Base-by-base conservation (phyloP, 164 flowering plant species). In the Piper longum region DNA sequence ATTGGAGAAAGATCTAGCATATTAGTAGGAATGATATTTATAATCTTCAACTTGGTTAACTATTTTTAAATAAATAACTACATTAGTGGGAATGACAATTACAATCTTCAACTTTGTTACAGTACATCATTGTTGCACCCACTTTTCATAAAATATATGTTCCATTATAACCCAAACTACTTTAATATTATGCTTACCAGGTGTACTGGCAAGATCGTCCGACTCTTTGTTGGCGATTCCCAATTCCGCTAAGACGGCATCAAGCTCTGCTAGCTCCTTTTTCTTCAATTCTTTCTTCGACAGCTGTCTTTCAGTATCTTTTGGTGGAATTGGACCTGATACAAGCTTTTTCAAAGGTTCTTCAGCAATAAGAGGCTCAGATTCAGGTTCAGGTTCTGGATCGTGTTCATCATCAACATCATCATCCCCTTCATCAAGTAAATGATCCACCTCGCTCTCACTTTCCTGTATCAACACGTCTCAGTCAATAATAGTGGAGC, bases 241-340 rank as follows among this genome's bases (percentile, higher is more conserved):
- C 51, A 89, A 67, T 69, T 89, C 91, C 69, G 90, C 95, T 60
- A 89, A 80, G 67, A 87, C 79, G 64, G 95, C 97, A 3, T 87
- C 92, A 66, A 89, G 92, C 63, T 89, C 97, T 56, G 77, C 97
- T 68, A 89, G 87, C 65, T 73, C 97, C 76, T 89, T 89, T 43
- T 89, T 89, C 79, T 81, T 90, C 78, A 80, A 45, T 70, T 90
- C 97, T 75, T 90, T 90, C 85, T 90, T 90, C 11, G 97, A 88
- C 58, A 90, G 91, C 77, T 90, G 97, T 69, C 88, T 85, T 66
- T 87, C 97, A 16, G 90, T 43, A 41, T 90, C 95, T 67, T 86
- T 90, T 36, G 81, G 80, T 17, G 76, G 71, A 43, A 65, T 42
- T 67, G 85, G 6, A 65, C 61, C 73, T 66, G 78, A 85, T 41